Conservation (phyloP, 768 basidiomycete species). For the Agrocybe pediades region DNA sequence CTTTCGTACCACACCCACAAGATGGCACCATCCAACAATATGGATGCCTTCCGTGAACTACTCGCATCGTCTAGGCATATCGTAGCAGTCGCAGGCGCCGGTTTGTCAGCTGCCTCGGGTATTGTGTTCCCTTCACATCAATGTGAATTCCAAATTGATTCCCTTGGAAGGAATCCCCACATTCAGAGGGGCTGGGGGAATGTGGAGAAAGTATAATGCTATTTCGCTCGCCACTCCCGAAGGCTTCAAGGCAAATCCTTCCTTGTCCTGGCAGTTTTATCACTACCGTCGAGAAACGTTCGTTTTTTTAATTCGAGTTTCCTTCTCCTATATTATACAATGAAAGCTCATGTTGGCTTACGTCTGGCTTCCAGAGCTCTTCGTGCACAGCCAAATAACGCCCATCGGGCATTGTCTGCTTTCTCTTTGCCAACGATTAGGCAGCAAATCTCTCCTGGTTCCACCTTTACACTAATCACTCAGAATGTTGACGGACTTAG, state of each 20-base stretch:
- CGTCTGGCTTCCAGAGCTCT: constrained; percentile 41
- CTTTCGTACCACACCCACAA: constrained; percentile 2
- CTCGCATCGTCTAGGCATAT: constrained; percentile 33
- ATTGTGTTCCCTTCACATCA: constrained; percentile 15
- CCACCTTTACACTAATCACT: constrained; percentile 54
- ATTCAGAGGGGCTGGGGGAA: constrained; percentile 51
- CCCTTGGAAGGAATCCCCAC: constrained; percentile 40
- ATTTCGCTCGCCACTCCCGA: constrained; percentile 54
- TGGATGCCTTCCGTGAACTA: constrained; percentile 30
- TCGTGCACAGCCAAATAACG: constrained; percentile 52
- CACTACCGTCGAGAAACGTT: constrained; percentile 60
- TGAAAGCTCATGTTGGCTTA: too few species aligned
- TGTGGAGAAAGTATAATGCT: constrained; percentile 54
- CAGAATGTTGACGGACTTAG: constrained; percentile 67
- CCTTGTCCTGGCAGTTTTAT: constrained; percentile 65
- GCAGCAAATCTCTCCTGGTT: constrained; percentile 38
- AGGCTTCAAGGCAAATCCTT: constrained; percentile 49
- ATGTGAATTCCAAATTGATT: constrained; percentile 10
- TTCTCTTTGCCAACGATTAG: constrained; percentile 42
- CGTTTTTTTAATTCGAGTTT: constrained; percentile 12
- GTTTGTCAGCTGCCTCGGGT: constrained; percentile 69
- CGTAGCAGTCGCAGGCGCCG: constrained; percentile 51
- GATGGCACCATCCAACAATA: constrained; percentile 29
- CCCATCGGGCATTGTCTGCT: constrained; percentile 51
- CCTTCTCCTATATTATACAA: background rate